Base-by-base conservation (phyloP, 2,329 filamentous ascomycete genomes). In the Penicillium decumbens region DNA sequence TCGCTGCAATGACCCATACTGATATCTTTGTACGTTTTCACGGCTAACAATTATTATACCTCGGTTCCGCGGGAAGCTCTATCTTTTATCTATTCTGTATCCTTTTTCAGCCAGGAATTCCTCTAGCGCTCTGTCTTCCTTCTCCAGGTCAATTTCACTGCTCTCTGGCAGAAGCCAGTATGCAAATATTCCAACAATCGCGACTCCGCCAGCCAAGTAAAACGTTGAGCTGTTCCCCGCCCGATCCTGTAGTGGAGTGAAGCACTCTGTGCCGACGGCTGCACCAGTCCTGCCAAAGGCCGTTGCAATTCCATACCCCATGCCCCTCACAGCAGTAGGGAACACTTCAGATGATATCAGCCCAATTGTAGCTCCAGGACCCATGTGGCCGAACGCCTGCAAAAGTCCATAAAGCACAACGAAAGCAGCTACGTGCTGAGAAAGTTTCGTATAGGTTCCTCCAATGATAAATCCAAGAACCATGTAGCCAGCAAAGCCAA, bases 261-360 rank as follows among this genome's bases (percentile, higher is more conserved):
- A 69, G 10, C 59, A 66, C 49, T 69, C 58, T 18, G 65, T 70
- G 1, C 67, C 68, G 0, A 70, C 59, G 0, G 66, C 66, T 0
- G 67, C 67, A 0, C 67, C 68, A 1, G 66, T 65, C 20, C 63
- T 62, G 1, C 68, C 67, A 50, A 70, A 67, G 1, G 65, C 66
- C 10, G 65, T 60, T 2, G 64, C 60, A 25, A 71, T 49, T 27
- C 66, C 65, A 42, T 67, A 69, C 0, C 62, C 61, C 57, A 67
- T 62, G 0, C 65, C 65, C 2, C 68, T 60, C 43, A 70, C 58
- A 1, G 64, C 63, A 0, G 66, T 70, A 0, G 68, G 65, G 24
- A 65, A 70, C 4, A 55, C 54, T 46, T 70, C 68, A 0, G 59
- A 60, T 2, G 61, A 65, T 23, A 68, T 66, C 4, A 70, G 39